Percentiles rank a stretch among this genome's conserved stretches.
These are phyloP conservation scores for Prorocentrum cordatum DNA, from an alignment of 169 alveolate species.

Conservation along the genomic window DNA sequence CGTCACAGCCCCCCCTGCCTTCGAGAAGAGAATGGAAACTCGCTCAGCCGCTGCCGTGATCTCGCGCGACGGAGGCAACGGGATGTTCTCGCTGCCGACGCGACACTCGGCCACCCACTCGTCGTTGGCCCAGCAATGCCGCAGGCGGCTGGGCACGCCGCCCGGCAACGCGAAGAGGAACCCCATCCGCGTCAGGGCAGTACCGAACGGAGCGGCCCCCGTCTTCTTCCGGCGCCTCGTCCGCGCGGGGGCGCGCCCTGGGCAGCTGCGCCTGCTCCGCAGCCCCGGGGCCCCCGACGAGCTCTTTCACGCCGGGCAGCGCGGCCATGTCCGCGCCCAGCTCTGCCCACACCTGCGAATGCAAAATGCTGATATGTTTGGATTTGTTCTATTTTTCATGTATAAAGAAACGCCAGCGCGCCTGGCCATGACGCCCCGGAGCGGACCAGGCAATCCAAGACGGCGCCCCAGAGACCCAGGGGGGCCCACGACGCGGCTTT, in stretches of 20 bases:
- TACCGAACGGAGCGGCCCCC: neutral
- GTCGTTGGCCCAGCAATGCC: neutral
- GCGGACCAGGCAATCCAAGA: too few species aligned
- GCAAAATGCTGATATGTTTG: too few species aligned
- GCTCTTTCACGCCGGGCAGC: neutral
- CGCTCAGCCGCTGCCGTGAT: neutral
- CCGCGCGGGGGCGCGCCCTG: neutral
- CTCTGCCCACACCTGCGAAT: conserved; percentile 3
- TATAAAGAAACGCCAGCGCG: too few species aligned
- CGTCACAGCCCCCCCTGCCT: neutral
- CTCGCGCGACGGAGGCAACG: neutral
- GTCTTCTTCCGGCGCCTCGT: too few species aligned
- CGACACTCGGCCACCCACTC: neutral
- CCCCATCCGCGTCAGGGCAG: neutral
- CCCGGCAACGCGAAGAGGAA: neutral
- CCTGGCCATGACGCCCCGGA: too few species aligned
- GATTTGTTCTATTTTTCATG: too few species aligned
- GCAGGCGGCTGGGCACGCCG: neutral
- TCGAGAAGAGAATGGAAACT: neutral
- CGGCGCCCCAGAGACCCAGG: too few species aligned
- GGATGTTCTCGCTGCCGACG: neutral
- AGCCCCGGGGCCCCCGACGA: neutral
- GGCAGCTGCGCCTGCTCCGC: neutral
- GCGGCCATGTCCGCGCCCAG: neutral
- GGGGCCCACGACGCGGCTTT: too few species aligned